phyloP scores from a whole-genome alignment of 2,329 filamentous ascomycete species.

The Paraphaeosphaeria minitans region DNA sequence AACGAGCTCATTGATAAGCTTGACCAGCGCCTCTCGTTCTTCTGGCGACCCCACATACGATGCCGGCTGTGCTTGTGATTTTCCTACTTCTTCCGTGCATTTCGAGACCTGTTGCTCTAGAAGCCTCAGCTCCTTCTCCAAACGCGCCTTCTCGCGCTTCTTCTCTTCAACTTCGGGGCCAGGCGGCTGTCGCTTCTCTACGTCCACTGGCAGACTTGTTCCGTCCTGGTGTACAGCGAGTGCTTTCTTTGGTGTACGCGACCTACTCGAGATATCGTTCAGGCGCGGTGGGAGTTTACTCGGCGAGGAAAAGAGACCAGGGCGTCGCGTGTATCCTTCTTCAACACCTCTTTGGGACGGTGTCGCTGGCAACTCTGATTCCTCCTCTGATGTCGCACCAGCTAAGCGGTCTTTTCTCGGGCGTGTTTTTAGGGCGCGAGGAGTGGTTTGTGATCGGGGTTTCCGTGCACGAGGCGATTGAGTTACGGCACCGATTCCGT shows the following conservation, averaged over 20 bases:
- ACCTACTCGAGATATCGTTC: constrained; percentile 21
- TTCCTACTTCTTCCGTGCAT: constrained; percentile 34
- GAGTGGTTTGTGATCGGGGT: constrained; percentile 14
- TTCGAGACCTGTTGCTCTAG: constrained; percentile 40
- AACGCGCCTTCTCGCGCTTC: constrained; percentile 36
- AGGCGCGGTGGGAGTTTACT: constrained; percentile 35
- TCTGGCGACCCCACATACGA: constrained; percentile 19
- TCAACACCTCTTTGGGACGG: constrained; percentile 22
- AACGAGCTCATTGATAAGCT: constrained; percentile 30
- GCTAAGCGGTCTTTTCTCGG: background rate
- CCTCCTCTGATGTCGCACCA: constrained; percentile 13
- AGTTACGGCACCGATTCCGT: constrained; percentile 7
- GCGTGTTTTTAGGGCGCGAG: constrained; percentile 15
- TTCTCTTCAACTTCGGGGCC: constrained; percentile 35
- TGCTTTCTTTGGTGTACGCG: constrained; percentile 22
- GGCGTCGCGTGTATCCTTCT: constrained; percentile 27
- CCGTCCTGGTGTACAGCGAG: constrained; percentile 21
- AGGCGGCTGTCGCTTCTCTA: constrained; percentile 18
- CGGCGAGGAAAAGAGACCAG: constrained; percentile 38
- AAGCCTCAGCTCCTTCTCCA: constrained; percentile 35
- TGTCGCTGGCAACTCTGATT: constrained; percentile 29
- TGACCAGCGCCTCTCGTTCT: constrained; percentile 33
- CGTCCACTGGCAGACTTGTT: constrained; percentile 17
- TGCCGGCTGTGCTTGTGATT: constrained; percentile 28
- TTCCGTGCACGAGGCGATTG: background rate